Evolutionary conservation across 2,329 filamentous ascomycete species (phyloP).

Genomic region (Ascocoryne sarcoides): DNA sequence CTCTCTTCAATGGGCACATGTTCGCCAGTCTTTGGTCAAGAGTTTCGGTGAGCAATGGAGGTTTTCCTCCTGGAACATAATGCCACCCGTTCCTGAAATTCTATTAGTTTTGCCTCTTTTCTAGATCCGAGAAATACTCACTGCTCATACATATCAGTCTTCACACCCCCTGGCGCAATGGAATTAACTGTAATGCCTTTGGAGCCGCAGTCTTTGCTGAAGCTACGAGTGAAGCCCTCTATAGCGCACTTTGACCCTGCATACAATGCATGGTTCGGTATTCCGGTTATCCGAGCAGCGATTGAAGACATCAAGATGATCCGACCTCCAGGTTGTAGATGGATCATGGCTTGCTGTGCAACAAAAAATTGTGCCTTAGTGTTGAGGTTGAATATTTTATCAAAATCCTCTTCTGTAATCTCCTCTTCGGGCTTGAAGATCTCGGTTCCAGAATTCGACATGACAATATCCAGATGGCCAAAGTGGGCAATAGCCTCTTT

Average conservation of each 20-base stretch:
- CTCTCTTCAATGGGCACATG: slow-evolving; percentile 48
- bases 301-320: slow-evolving; percentile 59
- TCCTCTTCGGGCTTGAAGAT: slow-evolving; percentile 21
- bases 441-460: slow-evolving; percentile 26
- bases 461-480: slow-evolving; percentile 23
- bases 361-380: slow-evolving; percentile 67
- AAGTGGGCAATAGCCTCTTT: slow-evolving; percentile 21
- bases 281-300: slow-evolving; percentile 50
- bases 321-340: slow-evolving; percentile 60
- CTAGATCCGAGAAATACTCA: slow-evolving; percentile 39
- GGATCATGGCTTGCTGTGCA: slow-evolving; percentile 63
- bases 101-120: slow-evolving; percentile 1
- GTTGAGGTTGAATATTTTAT: slow-evolving; percentile 52
- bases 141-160: slow-evolving; percentile 58
- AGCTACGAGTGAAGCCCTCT: slow-evolving; percentile 65
- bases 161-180: slow-evolving; percentile 60
- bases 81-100: slow-evolving; percentile 36
- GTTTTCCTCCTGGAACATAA: slow-evolving; percentile 48
- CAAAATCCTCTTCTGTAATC: slow-evolving; percentile 23
- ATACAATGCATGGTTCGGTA: slow-evolving; percentile 65
- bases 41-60: slow-evolving; percentile 44
- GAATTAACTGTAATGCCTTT: slow-evolving; percentile 59
- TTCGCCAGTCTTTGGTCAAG: slow-evolving; percentile 46
- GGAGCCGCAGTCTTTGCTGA: slow-evolving; percentile 48
- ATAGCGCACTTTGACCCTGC: slow-evolving; percentile 67